Percentiles rank a stretch among this genome's conserved stretches.
Evolutionary conservation across 2,329 filamentous ascomycete species (phyloP).

Genomic region (Ceratocystis lukuohia): DNA sequence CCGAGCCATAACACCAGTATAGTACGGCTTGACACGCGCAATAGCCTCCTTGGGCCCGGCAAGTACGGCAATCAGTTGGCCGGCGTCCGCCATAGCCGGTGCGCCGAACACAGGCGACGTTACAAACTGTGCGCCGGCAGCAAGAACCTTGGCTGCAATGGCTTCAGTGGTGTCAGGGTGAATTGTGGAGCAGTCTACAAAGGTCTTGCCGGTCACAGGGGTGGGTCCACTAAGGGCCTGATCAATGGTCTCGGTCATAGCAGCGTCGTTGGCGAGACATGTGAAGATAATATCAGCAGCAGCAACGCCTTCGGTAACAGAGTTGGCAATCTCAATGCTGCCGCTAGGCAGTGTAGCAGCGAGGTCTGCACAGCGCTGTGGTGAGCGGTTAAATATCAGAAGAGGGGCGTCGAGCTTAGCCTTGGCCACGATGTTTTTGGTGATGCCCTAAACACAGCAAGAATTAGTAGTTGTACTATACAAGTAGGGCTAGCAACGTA

Average conservation of each 20-base stretch:
- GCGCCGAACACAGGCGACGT: constrained; percentile 59
- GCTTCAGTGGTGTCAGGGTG: constrained; percentile 67
- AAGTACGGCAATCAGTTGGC: constrained; percentile 58
- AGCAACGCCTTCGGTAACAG: constrained; percentile 51
- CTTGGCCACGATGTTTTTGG: constrained; percentile 69
- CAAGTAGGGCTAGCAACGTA: neutral
- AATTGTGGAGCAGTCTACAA: constrained; percentile 79
- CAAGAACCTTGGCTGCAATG: constrained; percentile 44
- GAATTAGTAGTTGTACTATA: neutral
- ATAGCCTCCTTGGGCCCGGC: constrained; percentile 51
- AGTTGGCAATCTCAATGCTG: constrained; percentile 50
- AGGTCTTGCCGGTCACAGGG: constrained; percentile 55
- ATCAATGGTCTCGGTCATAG: constrained; percentile 50
- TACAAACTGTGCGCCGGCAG: constrained; percentile 57
- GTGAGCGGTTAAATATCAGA: constrained; percentile 68
- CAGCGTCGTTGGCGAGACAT: constrained; percentile 66
- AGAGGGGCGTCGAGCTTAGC: constrained; percentile 57
- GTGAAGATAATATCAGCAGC: constrained; percentile 68
- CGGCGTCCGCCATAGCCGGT: constrained; percentile 55
- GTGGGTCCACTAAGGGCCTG: constrained; percentile 36
- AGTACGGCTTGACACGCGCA: constrained; percentile 53
- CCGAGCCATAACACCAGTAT: constrained; percentile 56
- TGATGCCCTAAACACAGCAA: constrained; percentile 51
- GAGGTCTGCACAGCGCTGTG: constrained; percentile 50
- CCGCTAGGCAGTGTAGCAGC: constrained; percentile 44